Base-by-base conservation (phyloP, 192 early-diverging fungal genomes). In the Cladochytrium replicatum region DNA sequence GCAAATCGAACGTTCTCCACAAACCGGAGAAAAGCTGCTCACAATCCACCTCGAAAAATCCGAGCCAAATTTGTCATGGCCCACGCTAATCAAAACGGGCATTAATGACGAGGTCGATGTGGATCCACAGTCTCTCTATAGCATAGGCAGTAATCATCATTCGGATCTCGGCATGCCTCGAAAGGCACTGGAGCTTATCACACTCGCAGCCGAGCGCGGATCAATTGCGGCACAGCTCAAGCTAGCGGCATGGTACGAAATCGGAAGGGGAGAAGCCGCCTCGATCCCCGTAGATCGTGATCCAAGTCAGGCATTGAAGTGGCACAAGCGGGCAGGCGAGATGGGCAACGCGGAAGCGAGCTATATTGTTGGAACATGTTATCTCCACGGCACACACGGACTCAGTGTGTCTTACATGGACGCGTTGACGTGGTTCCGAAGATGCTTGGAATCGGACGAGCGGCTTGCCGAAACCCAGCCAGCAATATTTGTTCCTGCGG, bases 171-270 rank as follows among this genome's bases (percentile, higher is more conserved):
- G 9, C 21, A 52, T 34, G 15, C 32, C 49, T 19, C 30, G 23
- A 25, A 50, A 56, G 2, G 57, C 62, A 17, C 29, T 66, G 29
- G 51, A 56, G 17, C 38, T 45, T 21, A 60, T 63, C 38, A 32
- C 42, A 15, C 19, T 37, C 5, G 67, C 68, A 3, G 64, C 64
- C 3, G 45, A 59, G n/a, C 24, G 40, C 8, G 65, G 61, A 2
- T 66, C 53, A 9, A 54, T 71, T 40, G 27, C 46, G 32, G 68
- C 68, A 23, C 60, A 57, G 48, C 54, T 71, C 19, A 71, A 71
- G 39, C 43, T 71, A 1, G 68, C 60, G 6, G 68, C 68, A 7
- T 71, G 68, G 68, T 68, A 60, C 54, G 60, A 67, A 21, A 43
- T 71, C 30, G 68, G 68, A 9, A 32, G 34, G 6, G 68, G 62